These are phyloP conservation scores for Stropharia rugosoannulata DNA, from an alignment of 768 basidiomycete species.

Conservation along the genomic window DNA sequence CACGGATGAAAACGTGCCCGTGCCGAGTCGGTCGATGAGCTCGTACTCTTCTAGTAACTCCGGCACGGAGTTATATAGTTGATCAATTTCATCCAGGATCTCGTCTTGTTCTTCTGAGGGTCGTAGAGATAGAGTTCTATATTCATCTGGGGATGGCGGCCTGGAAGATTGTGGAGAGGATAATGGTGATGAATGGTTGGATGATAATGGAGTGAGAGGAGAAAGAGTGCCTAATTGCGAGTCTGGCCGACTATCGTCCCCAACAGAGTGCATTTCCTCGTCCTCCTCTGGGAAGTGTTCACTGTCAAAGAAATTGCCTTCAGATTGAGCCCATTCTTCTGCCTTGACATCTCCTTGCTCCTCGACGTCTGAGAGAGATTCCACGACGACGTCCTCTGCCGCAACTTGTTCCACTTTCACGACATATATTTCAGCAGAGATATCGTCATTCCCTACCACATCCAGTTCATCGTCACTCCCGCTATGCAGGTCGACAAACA, in stretches of 20 bases:
- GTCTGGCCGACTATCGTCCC: background rate
- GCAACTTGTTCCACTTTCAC: slow-evolving; percentile 1
- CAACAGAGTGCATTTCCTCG: slow-evolving; percentile 8
- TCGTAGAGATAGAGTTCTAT: slow-evolving; percentile 55
- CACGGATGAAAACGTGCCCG: slow-evolving; percentile 98
- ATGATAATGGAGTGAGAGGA: slow-evolving; percentile 9
- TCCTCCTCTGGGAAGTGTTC: slow-evolving; percentile 10
- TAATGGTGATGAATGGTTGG: background rate
- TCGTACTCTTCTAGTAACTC: slow-evolving; percentile 67
- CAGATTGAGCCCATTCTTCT: slow-evolving; percentile 10
- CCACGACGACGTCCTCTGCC: slow-evolving; percentile 7
- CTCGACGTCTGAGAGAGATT: slow-evolving; percentile 8
- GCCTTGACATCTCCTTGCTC: slow-evolving; percentile 1
- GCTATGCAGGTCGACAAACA: slow-evolving; percentile 36
- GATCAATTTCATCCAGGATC: slow-evolving; percentile 74
- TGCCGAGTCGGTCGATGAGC: slow-evolving; percentile 89
- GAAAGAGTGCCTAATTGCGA: slow-evolving; percentile 1
- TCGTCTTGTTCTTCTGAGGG: slow-evolving; percentile 67
- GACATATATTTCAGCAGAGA: background rate
- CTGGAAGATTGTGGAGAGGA: slow-evolving; percentile 12
- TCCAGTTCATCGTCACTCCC: slow-evolving; percentile 45
- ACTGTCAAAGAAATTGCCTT: slow-evolving; percentile 4
- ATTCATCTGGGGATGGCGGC: slow-evolving; percentile 46
- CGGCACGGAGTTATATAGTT: slow-evolving; percentile 67
- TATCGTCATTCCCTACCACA: slow-evolving; percentile 11